Base-by-base conservation (phyloP, 768 basidiomycete genomes). In the Termitomyces titanicus region DNA sequence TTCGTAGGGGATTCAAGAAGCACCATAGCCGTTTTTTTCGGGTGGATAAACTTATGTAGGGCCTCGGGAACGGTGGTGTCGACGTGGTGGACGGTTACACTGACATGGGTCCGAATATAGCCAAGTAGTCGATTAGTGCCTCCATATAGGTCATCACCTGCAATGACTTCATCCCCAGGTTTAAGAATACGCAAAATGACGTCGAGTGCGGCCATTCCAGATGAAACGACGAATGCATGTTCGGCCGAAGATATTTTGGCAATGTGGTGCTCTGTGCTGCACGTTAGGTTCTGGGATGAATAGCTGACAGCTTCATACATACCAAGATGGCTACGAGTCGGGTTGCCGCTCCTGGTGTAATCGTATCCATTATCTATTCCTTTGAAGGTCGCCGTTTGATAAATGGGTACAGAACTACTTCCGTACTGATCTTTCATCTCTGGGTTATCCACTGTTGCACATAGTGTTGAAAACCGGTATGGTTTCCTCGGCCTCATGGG, bases 381-480 rank as follows among this genome's bases (percentile, higher is more conserved):
- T 74, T 98, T 98, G 84, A 99, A 98, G 0, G 97, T 99, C 8
- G 97, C 85, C 1, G 94, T 89, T 74, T 98, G 97, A 73, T 98
- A 99, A 72, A 99, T 98, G 20, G 97, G 97, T 1, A 98, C 93
- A 7, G 89, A 89, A 62, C 90, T 93, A 56, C 92, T 86, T 18
- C 94, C 94, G 68, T 94, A 89, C 74, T 98, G 96, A 73, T 99
- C 96, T 70, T 96, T 95, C 73, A 88, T 89, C 53, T 80, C 80
- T 0, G 93, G 93, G 61, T 92, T 92, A 64, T 96, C 94, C 54
- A 96, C 92, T 5, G 92, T 94, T 22, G 90, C 94, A 57, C 92
- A 93, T 55, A 92, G 75, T 15, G 92, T 94, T n/a, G 90, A 89
- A 70, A 94, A 92, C n/a, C 84, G 79, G 72, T 93, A 92, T 0